Evolutionary conservation across 2,329 filamentous ascomycete species (phyloP).

Genomic region (Ascosphaera aggregata): DNA sequence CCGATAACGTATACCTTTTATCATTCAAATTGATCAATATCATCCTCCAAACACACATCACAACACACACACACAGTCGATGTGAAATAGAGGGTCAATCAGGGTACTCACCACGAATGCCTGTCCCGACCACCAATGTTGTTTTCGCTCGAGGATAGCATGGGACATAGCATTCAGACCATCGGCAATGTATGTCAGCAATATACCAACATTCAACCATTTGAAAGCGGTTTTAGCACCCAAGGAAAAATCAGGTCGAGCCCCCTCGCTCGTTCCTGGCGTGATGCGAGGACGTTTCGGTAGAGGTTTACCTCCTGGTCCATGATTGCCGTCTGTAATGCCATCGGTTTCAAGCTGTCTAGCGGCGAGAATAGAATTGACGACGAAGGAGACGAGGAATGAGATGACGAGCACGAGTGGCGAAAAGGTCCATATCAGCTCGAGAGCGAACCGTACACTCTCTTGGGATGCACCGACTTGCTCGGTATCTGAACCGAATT

Average conservation of each 20-base stretch:
- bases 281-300: slow-evolving; percentile 37
- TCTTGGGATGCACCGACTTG: too few relatives aligned
- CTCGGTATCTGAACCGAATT: too few relatives aligned
- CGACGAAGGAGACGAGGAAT: slow-evolving; percentile 38
- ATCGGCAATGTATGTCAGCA: slow-evolving; percentile 55
- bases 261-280: slow-evolving; percentile 24
- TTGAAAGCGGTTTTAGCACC: slow-evolving; percentile 49
- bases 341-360: slow-evolving; percentile 23
- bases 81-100: not conserved
- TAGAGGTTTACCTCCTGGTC: slow-evolving; percentile 75
- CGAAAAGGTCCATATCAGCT: slow-evolving; percentile 32
- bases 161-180: slow-evolving; percentile 50
- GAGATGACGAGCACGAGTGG: slow-evolving; percentile 40
- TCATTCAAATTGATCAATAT: not conserved
- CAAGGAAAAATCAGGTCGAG: slow-evolving; percentile 35
- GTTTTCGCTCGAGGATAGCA: slow-evolving; percentile 39
- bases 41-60: slow-evolving; percentile 1
- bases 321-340: slow-evolving; percentile 32
- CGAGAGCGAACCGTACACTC: slow-evolving; percentile 21
- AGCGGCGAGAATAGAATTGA: slow-evolving; percentile 33
- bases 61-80: not conserved
- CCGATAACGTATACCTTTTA: slow-evolving; percentile 60
- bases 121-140: slow-evolving; percentile 66
- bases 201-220: slow-evolving; percentile 45
- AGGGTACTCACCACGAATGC: slow-evolving; percentile 40